Evolutionary conservation across 805 yeast species (phyloP).

Genomic region (Lipomyces starkeyi): DNA sequence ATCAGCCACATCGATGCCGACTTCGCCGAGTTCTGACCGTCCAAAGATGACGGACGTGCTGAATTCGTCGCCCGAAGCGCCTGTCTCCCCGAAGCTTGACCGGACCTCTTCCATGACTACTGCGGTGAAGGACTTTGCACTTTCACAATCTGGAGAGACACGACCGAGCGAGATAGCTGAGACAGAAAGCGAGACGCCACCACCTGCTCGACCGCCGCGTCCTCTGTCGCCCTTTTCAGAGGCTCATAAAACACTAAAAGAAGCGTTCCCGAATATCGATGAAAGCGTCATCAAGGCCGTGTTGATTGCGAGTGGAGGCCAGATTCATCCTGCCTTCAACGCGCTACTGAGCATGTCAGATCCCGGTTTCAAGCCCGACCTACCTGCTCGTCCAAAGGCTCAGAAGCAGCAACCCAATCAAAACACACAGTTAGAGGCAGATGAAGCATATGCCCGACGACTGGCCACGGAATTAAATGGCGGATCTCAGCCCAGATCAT

Average conservation of each 20-base stretch:
- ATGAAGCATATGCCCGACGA: slow-evolving; percentile 81
- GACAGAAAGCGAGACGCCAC: slow-evolving; percentile 33
- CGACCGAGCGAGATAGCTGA: neutral
- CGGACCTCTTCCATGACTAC: slow-evolving; percentile 3
- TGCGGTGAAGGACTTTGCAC: neutral
- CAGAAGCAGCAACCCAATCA: slow-evolving; percentile 43
- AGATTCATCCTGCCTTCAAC: slow-evolving; percentile 83
- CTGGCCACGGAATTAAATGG: slow-evolving; percentile 54
- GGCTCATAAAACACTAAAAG: slow-evolving; percentile 66
- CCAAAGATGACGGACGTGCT: slow-evolving; percentile 37
- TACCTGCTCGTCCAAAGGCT: slow-evolving; percentile 37
- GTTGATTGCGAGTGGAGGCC: slow-evolving; percentile 82
- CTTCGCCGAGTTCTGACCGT: slow-evolving; percentile 22
- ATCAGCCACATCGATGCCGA: neutral
- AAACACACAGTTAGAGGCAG: slow-evolving; percentile 62
- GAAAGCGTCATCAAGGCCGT: slow-evolving; percentile 75
- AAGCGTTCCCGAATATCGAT: slow-evolving; percentile 85
- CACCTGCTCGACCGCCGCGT: slow-evolving; percentile 61
- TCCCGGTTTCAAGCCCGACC: slow-evolving; percentile 36
- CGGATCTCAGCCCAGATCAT: neutral
- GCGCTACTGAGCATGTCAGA: slow-evolving; percentile 83
- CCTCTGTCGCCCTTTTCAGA: slow-evolving; percentile 66
- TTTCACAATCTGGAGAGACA: neutral
- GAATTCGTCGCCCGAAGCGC: slow-evolving; percentile 29
- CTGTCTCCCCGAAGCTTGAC: slow-evolving; percentile 24